phyloP scores from a whole-genome alignment of 768 basidiomycete species.

The Lepiota subincarnata region DNA sequence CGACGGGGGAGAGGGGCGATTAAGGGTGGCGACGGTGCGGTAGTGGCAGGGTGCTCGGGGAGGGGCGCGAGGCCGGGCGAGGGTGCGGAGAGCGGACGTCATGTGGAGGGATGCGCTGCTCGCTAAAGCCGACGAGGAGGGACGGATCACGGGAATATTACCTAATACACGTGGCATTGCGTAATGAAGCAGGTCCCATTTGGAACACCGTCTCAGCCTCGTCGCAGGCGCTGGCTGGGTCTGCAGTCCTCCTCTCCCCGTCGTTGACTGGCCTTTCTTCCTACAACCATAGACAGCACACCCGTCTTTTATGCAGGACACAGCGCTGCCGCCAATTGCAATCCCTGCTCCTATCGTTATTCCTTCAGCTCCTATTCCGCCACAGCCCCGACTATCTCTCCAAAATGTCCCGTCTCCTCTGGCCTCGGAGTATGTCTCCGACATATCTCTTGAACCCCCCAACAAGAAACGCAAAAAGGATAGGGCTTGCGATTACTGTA shows the following conservation, averaged over 20 bases:
- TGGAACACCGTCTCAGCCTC: neutral
- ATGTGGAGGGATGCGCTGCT: too few species aligned
- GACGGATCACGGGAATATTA: neutral
- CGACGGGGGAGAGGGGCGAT: slow-evolving; percentile 68
- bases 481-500: slow-evolving; percentile 57
- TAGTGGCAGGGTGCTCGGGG: neutral
- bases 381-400: neutral
- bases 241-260: neutral
- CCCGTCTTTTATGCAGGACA: slow-evolving; percentile 1
- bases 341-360: slow-evolving; percentile 7
- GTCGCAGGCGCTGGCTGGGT: neutral
- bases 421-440: too few species aligned
- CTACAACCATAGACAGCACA: neutral
- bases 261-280: neutral
- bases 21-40: slow-evolving; percentile 32
- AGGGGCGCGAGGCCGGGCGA: neutral
- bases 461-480: slow-evolving; percentile 44
- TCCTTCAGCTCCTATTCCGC: slow-evolving; percentile 6
- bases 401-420: neutral
- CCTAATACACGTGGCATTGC: slow-evolving; percentile 9
- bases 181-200: slow-evolving; percentile 2
- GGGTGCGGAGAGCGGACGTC: neutral
- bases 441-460: slow-evolving; percentile 4
- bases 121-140: neutral
- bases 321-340: slow-evolving; percentile 1